Evolutionary conservation across 371 early-diverging fungal species (phyloP).

Genomic region (Saksenaea oblongispora): DNA sequence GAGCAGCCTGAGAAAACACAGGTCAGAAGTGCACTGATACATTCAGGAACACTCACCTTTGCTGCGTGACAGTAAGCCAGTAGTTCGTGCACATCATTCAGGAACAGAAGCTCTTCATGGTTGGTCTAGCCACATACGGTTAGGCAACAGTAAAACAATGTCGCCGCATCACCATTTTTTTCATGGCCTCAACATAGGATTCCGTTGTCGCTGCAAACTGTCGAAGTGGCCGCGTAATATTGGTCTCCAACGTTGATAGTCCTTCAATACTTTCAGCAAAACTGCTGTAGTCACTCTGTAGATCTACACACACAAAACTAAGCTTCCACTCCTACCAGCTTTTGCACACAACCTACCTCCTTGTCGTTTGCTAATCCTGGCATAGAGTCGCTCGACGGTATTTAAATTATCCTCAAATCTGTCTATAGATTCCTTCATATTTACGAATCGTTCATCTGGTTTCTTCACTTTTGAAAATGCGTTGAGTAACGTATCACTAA

Average conservation of each 20-base stretch:
- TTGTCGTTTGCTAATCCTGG: constrained; percentile 77
- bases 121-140: constrained; percentile 18
- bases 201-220: constrained; percentile 75
- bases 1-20: constrained; percentile 54
- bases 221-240: constrained; percentile 72
- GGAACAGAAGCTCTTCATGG: constrained; percentile 74
- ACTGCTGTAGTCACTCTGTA: constrained; percentile 76
- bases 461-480: constrained; percentile 85
- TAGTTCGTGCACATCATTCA: constrained; percentile 85
- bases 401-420: constrained; percentile 84
- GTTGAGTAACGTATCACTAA: constrained; percentile 84
- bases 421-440: constrained; percentile 77
- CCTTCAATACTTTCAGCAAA: constrained; percentile 76
- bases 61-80: constrained; percentile 84
- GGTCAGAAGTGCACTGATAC: neutral
- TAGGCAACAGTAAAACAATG: neutral
- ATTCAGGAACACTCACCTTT: constrained; percentile 55
- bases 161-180: constrained; percentile 59
- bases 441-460: constrained; percentile 83
- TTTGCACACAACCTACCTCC: constrained; percentile 13
- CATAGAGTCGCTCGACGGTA: constrained; percentile 75
- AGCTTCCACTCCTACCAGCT: neutral
- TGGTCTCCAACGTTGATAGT: constrained; percentile 83
- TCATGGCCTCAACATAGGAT: constrained; percentile 63
- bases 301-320: constrained; percentile 40